Base-by-base conservation (phyloP, 1,139 yeast species). In the Blastobotrys capitulatus region DNA sequence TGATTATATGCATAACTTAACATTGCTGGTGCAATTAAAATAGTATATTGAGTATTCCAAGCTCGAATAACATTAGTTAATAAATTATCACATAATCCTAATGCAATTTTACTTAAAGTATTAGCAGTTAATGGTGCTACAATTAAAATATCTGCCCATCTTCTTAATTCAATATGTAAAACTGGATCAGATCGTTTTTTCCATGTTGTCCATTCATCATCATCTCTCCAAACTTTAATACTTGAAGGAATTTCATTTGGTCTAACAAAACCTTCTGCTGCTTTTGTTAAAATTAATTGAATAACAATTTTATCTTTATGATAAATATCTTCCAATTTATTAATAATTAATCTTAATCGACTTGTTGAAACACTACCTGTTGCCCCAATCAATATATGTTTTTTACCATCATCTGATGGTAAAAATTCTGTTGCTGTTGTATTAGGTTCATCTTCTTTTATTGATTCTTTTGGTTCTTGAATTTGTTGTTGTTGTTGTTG, bases 131-230 rank as follows among this genome's bases (percentile, higher is more conserved):
- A 71, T 2, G 97, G 97, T 35, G 95, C 95, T 48, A 90, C 84
- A 35, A 89, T 76, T 48, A 90, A 73, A 31, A 90, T 83, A 68
- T 90, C 96, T 0, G 97, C 97, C 97, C 97, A 90, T 59, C 96
- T 78, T 58, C 97, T 79, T 53, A 90, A 74, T 69, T 90, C 97
- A 60, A 89, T 89, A 67, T 90, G 97, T 57, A 90, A 73, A 27
- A 89, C 96, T 1, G 97, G 96, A 67, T 89, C 97, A 46, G 88
- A 79, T 57, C 97, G 77, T 43, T 76, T 72, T 60, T 78, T 77
- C 97, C 97, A 89, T 3, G 88, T 82, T 43, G 73, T 76, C 97
- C 97, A 90, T 68, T 90, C 97, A 65, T 90, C 97, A 43, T 77
- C 73, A 65, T 90, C 96, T 61, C 86, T 77, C 97, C 97, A 90